A percentile compares a stretch with the other conserved stretches of the same genome.
Evolutionary conservation across 352 stramenopile species (phyloP).

Genomic region (Globisporangium lucens): DNA sequence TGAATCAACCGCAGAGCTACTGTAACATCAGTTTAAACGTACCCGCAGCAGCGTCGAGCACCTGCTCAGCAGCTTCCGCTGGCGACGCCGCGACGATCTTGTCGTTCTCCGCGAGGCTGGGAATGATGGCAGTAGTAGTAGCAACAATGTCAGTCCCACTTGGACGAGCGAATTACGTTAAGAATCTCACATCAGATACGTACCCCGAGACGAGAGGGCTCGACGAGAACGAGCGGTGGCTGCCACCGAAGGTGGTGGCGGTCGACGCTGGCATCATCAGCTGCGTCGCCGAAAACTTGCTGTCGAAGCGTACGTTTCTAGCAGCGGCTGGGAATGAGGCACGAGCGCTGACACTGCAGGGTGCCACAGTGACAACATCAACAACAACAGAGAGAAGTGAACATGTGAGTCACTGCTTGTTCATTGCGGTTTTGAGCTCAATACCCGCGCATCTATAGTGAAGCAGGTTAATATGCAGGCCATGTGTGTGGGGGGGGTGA

Average conservation of each 20-base stretch:
- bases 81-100: constrained; percentile 40
- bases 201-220: constrained; percentile 41
- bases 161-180: background rate
- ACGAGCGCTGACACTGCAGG: constrained; percentile 17
- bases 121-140: background rate
- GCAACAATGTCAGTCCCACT: background rate
- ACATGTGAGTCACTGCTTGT: constrained; percentile 1
- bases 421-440: background rate
- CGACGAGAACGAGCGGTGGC: constrained; percentile 59
- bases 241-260: constrained; percentile 33
- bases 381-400: background rate
- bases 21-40: background rate
- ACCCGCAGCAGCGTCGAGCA: constrained; percentile 42
- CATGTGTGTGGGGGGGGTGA: background rate
- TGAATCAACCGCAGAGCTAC: background rate
- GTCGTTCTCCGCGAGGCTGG: constrained; percentile 43
- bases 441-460: background rate
- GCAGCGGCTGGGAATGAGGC: constrained; percentile 20
- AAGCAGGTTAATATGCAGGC: background rate
- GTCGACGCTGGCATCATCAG: constrained; percentile 29
- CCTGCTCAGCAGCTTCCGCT: constrained; percentile 40
- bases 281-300: constrained; percentile 44
- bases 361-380: background rate
- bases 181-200: background rate
- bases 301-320: constrained; percentile 33